Evolutionary conservation across 2,329 filamentous ascomycete species (phyloP).

Genomic region (Myriosclerotinia duriaeana): DNA sequence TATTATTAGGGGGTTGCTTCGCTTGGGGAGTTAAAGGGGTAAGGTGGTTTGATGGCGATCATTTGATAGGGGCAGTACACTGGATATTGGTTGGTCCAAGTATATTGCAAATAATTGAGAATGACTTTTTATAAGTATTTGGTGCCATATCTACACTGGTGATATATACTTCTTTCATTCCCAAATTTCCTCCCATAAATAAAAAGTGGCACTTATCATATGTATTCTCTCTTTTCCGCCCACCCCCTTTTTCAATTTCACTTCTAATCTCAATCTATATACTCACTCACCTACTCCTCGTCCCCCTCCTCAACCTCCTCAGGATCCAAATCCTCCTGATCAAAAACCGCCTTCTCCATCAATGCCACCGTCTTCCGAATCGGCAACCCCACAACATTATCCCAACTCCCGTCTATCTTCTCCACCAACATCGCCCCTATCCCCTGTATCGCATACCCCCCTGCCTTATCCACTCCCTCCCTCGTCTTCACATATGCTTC

Average conservation of each 20-base stretch:
- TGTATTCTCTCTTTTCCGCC: not conserved
- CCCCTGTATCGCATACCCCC: conserved; percentile 92
- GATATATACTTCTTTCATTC: not conserved
- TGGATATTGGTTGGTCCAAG: not conserved
- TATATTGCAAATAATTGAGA: not conserved
- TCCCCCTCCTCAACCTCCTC: conserved; percentile 43
- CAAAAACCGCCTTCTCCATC: conserved; percentile 84
- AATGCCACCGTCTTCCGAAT: conserved; percentile 73
- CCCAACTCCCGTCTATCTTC: conserved; percentile 81
- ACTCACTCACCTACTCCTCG: not conserved
- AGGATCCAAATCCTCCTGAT: conserved; percentile 61
- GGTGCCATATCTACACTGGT: not conserved
- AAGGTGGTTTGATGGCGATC: too few relatives aligned
- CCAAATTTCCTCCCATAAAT: not conserved
- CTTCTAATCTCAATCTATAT: not conserved
- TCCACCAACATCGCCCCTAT: conserved; percentile 84
- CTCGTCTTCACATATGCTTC: conserved; percentile 77
- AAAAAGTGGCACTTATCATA: not conserved
- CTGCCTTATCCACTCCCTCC: conserved; percentile 94
- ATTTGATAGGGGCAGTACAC: too few relatives aligned
- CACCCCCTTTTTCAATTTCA: not conserved
- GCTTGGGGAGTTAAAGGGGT: too few relatives aligned
- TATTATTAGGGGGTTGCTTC: too few relatives aligned
- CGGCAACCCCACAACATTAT: conserved; percentile 93
- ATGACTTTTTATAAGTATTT: not conserved